phyloP scores from a whole-genome alignment of 768 basidiomycete genomes.

The Hygrocybe punicea region DNA sequence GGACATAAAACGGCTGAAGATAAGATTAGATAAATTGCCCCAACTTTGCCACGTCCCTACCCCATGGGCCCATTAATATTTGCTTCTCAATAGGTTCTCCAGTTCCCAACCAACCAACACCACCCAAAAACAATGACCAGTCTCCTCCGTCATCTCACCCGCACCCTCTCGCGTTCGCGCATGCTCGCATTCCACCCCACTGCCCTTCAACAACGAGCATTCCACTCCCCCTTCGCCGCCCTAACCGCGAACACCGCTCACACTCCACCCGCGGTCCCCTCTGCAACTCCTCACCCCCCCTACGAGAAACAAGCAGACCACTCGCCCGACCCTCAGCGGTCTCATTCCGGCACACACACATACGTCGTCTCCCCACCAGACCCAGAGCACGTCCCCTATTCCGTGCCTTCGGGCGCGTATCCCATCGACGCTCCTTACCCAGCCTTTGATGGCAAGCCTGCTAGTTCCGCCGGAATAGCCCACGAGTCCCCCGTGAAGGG shows the following conservation, averaged over 20 bases:
- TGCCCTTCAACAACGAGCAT: slow-evolving; percentile 40
- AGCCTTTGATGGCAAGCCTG: background rate
- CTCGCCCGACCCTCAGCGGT: slow-evolving; percentile 45
- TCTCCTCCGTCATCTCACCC: background rate
- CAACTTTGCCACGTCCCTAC: background rate
- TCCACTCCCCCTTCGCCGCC: slow-evolving; percentile 65
- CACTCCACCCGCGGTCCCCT: slow-evolving; percentile 31
- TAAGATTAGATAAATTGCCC: slow-evolving; percentile 1
- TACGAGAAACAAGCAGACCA: slow-evolving; percentile 65
- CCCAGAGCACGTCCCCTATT: slow-evolving; percentile 55
- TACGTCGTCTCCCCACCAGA: slow-evolving; percentile 77
- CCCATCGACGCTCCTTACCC: slow-evolving; percentile 46
- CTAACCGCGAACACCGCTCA: slow-evolving; percentile 39
- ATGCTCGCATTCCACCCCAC: background rate
- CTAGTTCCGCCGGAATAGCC: too few relatives aligned
- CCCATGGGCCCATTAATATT: too few relatives aligned
- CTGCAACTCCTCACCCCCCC: slow-evolving; percentile 22
- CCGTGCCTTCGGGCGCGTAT: slow-evolving; percentile 72
- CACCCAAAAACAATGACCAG: background rate
- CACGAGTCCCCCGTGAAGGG: too few relatives aligned
- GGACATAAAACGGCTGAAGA: background rate
- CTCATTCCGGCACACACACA: slow-evolving; percentile 45
- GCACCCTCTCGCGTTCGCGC: slow-evolving; percentile 2
- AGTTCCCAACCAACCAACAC: background rate
- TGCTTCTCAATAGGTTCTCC: background rate